Evolutionary conservation across 2,329 filamentous ascomycete species (phyloP), one percentile per base, ranked within the genome.

Genomic region (Fusarium sp.): DNA sequence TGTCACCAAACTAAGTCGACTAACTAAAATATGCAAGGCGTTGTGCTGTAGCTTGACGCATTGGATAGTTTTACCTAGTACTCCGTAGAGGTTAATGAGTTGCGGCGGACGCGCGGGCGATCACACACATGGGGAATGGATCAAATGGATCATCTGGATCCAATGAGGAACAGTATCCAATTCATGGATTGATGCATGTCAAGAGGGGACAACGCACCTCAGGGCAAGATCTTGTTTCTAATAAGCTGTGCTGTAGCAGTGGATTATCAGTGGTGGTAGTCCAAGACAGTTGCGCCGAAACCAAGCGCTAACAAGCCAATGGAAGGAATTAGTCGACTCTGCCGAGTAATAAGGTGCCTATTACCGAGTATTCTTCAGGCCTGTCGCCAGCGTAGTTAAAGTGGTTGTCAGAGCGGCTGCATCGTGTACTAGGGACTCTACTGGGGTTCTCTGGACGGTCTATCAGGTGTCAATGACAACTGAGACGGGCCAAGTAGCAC

Each of bases 21-120:
- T 60, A 60, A 60, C 49, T 35, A 56, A 42, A 57, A 60, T 33
- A 60, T 66, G 63, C 66, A 63, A 64, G 49, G 58, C 52, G 51
- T 46, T 61, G 62, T 57, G 38, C 52, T 58, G 66, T 57, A 66
- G 54, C 59, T 63, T 48, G 56, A 63, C 38, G 56, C 37, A 48
- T 62, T 68, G 59, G 63, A 67, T 62, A 48, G 46, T 46, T 68
- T 42, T 67, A 41, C 55, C 63, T 68, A 67, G 65, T n/a, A n/a
- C n/a, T n/a, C n/a, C n/a, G n/a, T 52, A 67, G 35, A 62, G 41
- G 52, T 69, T 63, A 69, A 29, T 46, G 42, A 63, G 60, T 60
- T 69, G 70, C 70, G 69, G 69, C 66, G 70, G 70, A 73, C 66
- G 70, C 56, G 70, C 44, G 57, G 70, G 70, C 65, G 70, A 73